Conservation (phyloP, 306 rosid genomes). For the Morella rubra region DNA sequence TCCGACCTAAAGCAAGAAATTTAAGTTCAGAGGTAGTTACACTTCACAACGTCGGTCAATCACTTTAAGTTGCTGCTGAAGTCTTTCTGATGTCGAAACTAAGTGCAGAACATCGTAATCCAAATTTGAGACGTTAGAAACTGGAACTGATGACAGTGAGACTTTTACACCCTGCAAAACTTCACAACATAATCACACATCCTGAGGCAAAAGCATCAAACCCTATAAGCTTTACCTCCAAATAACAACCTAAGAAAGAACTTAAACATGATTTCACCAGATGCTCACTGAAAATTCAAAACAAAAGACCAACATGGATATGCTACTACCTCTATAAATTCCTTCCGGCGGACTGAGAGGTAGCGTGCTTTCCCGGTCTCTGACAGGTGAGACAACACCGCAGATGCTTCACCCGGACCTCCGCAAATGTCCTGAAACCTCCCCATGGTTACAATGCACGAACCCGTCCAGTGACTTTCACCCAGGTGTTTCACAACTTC, state of each 20-base stretch:
- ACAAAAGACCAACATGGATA: background rate
- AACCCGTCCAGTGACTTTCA: slow-evolving; percentile 70
- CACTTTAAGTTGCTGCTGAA: slow-evolving; percentile 71
- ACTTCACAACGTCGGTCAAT: slow-evolving; percentile 66
- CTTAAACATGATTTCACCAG: background rate
- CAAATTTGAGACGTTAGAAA: slow-evolving; percentile 53
- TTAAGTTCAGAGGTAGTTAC: slow-evolving; percentile 38
- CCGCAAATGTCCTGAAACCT: slow-evolving; percentile 71
- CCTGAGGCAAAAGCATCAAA: slow-evolving; percentile 8
- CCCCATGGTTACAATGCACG: slow-evolving; percentile 62
- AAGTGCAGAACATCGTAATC: slow-evolving; percentile 69
- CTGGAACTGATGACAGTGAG: slow-evolving; percentile 54
- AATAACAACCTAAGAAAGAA: background rate
- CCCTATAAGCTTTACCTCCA: background rate
- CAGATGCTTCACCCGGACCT: slow-evolving; percentile 61
- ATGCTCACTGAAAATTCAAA: background rate
- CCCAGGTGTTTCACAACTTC: slow-evolving; percentile 54
- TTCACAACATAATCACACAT: background rate
- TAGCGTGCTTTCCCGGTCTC: slow-evolving; percentile 64
- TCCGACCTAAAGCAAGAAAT: background rate
- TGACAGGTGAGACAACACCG: slow-evolving; percentile 59
- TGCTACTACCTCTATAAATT: slow-evolving; percentile 57
- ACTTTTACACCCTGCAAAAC: slow-evolving; percentile 73
- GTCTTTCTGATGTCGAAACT: slow-evolving; percentile 73
- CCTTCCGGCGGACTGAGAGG: slow-evolving; percentile 49